Evolutionary conservation across 2,329 filamentous ascomycete genomes (phyloP).

Genomic region (Beauveria australis): DNA sequence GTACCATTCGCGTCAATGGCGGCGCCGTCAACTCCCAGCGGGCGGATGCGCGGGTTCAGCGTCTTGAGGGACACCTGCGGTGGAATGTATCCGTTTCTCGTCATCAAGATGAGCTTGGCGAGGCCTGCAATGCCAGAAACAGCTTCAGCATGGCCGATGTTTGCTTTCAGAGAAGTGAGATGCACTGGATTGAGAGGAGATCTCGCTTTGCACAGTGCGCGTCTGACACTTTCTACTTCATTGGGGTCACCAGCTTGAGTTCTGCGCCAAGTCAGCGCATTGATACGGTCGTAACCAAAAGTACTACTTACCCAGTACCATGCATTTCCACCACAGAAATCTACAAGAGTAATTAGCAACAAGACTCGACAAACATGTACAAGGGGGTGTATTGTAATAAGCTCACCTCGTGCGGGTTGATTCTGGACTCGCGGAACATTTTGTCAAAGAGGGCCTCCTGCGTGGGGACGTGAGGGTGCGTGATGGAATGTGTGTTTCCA

Average conservation of each 20-base stretch:
- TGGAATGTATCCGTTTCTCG: conserved; percentile 16
- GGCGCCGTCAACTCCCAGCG: not conserved
- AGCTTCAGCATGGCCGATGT: conserved; percentile 20
- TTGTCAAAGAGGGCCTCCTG: conserved; percentile 32
- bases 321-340: not conserved
- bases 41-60: conserved; percentile 20
- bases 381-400: not conserved
- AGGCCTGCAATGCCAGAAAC: conserved; percentile 20
- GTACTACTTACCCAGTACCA: not conserved
- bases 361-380: not conserved
- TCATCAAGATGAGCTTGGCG: conserved; percentile 20
- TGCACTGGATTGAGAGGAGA: conserved; percentile 36
- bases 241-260: conserved; percentile 36
- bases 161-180: conserved; percentile 19
- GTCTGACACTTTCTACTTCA: conserved; percentile 48
- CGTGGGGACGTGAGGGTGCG: conserved; percentile 14
- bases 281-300: not conserved
- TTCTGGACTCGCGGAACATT: not conserved
- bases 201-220: conserved; percentile 60
- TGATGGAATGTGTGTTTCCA: conserved; percentile 25
- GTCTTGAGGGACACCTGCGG: conserved; percentile 16
- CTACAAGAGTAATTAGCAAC: not conserved
- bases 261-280: conserved; percentile 35
- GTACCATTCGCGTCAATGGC: not conserved
- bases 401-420: conserved; percentile 57